Conservation (phyloP, 148 eudicot species). For the Chenopodium formosanum region DNA sequence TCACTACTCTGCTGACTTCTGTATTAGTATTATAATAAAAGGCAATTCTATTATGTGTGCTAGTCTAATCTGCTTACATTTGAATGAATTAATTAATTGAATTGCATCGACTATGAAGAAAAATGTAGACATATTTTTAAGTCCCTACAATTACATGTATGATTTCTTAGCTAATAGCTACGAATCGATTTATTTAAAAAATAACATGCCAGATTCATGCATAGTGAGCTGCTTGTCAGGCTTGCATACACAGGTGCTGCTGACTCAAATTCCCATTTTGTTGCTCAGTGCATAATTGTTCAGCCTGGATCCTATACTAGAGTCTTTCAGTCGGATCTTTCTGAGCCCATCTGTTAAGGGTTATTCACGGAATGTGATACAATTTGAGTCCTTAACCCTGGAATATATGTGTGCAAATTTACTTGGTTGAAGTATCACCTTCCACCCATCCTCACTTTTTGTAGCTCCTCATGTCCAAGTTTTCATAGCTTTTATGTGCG, state of each 20-base stretch:
- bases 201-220: not conserved
- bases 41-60: not conserved
- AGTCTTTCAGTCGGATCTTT: not conserved
- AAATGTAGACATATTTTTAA: too few species aligned
- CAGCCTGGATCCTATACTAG: not conserved
- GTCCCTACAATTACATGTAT: too few species aligned
- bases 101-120: too few species aligned
- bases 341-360: not conserved
- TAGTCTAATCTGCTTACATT: not conserved
- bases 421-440: not conserved
- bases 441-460: not conserved
- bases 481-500: not conserved
- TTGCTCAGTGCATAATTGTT: not conserved
- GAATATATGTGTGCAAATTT: not conserved
- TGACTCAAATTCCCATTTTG: not conserved
- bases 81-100: too few species aligned
- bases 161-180: too few species aligned
- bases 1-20: not conserved
- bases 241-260: not conserved
- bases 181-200: too few species aligned
- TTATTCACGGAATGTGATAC: not conserved
- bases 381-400: not conserved
- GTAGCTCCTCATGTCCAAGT: not conserved
- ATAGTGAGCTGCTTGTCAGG: not conserved
- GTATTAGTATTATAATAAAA: not conserved